Conservation (phyloP, 352 stramenopile genomes). For the Phytophthora lateralis region DNA sequence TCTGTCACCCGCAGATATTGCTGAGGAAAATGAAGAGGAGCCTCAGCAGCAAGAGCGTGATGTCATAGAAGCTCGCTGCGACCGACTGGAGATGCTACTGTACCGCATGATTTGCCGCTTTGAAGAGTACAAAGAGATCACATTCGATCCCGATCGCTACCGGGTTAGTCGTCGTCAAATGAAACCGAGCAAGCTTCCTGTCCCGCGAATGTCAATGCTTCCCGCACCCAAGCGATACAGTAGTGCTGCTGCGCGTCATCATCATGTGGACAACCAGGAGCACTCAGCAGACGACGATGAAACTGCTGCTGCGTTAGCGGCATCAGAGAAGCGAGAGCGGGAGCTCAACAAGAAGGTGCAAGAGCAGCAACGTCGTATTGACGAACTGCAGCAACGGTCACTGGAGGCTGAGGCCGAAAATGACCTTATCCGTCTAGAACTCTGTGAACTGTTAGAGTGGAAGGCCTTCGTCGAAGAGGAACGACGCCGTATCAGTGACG, state of each 20-base stretch:
- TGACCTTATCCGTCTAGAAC: constrained; percentile 64
- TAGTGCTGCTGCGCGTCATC: constrained; percentile 32
- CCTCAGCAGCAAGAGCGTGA: constrained; percentile 37
- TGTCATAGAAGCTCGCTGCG: constrained; percentile 58
- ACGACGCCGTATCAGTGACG: constrained; percentile 40
- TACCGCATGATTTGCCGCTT: constrained; percentile 89
- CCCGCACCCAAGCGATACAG: constrained; percentile 51
- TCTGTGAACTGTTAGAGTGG: constrained; percentile 78
- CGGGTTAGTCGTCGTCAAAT: constrained; percentile 25
- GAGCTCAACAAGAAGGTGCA: constrained; percentile 54
- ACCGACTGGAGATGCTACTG: constrained; percentile 81
- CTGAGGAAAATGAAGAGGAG: constrained; percentile 37
- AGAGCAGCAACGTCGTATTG: constrained; percentile 39
- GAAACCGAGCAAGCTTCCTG: constrained; percentile 41
- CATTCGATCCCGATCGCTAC: constrained; percentile 54
- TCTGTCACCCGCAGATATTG: constrained; percentile 41
- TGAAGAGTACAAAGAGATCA: constrained; percentile 81
- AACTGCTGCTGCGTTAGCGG: constrained; percentile 20
- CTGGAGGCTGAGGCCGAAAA: constrained; percentile 73
- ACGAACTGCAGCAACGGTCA: constrained; percentile 32
- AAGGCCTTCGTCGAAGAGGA: constrained; percentile 68
- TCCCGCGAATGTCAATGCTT: constrained; percentile 50
- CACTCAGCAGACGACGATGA: constrained; percentile 37
- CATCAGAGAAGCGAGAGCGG: constrained; percentile 38
- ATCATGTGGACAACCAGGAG: constrained; percentile 52